phyloP scores from a whole-genome alignment of 1,284 basidiomycete species.

The Sporisorium sorghi region DNA sequence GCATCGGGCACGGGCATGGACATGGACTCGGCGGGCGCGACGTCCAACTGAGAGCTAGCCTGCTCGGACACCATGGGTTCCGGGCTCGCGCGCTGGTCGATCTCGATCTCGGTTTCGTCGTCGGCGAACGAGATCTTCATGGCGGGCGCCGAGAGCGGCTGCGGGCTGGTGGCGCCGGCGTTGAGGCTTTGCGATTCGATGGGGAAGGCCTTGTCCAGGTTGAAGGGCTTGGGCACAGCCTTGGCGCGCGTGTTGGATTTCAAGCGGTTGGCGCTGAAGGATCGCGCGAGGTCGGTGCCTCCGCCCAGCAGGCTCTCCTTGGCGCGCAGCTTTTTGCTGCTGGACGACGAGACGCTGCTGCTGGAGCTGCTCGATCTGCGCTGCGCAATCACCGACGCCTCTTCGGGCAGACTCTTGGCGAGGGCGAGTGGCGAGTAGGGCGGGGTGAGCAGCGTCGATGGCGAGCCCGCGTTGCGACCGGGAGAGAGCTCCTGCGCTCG shows the following conservation, averaged over 20 bases:
- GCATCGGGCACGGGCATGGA: conserved; percentile 25
- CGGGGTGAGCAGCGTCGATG: conserved; percentile 50
- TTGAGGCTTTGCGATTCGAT: conserved; percentile 17
- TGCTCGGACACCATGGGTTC: conserved; percentile 30
- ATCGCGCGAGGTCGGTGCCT: conserved; percentile 39
- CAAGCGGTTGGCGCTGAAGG: conserved; percentile 51
- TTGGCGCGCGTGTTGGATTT: conserved; percentile 44
- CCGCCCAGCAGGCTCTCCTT: conserved; percentile 50
- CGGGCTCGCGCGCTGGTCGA: conserved; percentile 36
- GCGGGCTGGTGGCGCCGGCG: conserved; percentile 18
- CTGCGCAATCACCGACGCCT: conserved; percentile 21
- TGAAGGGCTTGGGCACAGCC: conserved; percentile 51
- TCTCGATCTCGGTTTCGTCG: conserved; percentile 33
- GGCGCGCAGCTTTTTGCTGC: conserved; percentile 46
- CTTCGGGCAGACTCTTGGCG: conserved; percentile 41
- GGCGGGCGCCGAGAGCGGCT: conserved; percentile 46
- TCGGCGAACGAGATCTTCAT: conserved; percentile 55
- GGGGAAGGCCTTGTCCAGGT: conserved; percentile 40
- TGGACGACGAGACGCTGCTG: conserved; percentile 45
- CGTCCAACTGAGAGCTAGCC: conserved; percentile 18
- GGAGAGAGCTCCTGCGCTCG: conserved; percentile 33
- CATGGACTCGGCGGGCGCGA: conserved; percentile 8
- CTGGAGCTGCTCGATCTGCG: conserved; percentile 46
- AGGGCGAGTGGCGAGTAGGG: conserved; percentile 52
- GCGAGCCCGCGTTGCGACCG: conserved; percentile 27